A percentile compares a stretch with the other conserved stretches of the same genome.
Evolutionary conservation across 1,284 basidiomycete genomes (phyloP).

Genomic region (Ceratobasidium sp.): DNA sequence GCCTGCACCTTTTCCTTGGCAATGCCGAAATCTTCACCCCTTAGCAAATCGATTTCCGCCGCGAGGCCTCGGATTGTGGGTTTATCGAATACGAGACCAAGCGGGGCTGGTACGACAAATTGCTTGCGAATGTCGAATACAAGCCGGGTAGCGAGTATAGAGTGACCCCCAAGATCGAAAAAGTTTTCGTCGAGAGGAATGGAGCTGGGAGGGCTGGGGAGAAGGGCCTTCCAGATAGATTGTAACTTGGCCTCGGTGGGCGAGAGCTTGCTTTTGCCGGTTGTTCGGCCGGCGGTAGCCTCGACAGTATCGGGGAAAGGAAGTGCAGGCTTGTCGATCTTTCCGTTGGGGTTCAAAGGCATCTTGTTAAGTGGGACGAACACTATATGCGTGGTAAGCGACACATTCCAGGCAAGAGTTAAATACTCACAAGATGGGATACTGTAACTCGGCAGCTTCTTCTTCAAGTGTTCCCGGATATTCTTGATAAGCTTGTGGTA

Average conservation of each 20-base stretch:
- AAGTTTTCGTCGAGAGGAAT: conserved; percentile 94
- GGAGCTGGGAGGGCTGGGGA: conserved; percentile 80
- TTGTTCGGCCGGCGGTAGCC: conserved; percentile 54
- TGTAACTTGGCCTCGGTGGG: conserved; percentile 84
- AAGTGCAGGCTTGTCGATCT: conserved; percentile 97
- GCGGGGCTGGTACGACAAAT: conserved; percentile 90
- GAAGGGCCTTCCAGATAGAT: conserved; percentile 81
- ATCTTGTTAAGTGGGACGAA: conserved; percentile 94
- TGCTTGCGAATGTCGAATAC: conserved; percentile 96
- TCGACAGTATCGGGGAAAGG: conserved; percentile 98
- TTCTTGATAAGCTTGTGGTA: conserved; percentile 91
- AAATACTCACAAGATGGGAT: conserved; percentile 74
- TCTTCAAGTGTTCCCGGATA: conserved; percentile 95
- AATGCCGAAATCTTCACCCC: conserved; percentile 83
- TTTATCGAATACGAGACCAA: conserved; percentile 92
- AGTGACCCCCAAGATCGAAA: conserved; percentile 98
- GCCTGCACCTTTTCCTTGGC: conserved; percentile 48
- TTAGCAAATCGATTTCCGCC: conserved; percentile 74
- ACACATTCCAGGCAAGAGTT: conserved; percentile 21
- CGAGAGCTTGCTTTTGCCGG: conserved; percentile 51
- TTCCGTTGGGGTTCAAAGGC: conserved; percentile 99
- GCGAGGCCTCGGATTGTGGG: conserved; percentile 89
- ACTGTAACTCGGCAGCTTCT: conserved; percentile 94
- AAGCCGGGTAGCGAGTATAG: conserved; percentile 94
- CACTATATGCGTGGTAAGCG: conserved; percentile 57